Evolutionary conservation across 2,329 filamentous ascomycete species (phyloP), one percentile per base, ranked within the genome.

Genomic region (Calonectria montana): DNA sequence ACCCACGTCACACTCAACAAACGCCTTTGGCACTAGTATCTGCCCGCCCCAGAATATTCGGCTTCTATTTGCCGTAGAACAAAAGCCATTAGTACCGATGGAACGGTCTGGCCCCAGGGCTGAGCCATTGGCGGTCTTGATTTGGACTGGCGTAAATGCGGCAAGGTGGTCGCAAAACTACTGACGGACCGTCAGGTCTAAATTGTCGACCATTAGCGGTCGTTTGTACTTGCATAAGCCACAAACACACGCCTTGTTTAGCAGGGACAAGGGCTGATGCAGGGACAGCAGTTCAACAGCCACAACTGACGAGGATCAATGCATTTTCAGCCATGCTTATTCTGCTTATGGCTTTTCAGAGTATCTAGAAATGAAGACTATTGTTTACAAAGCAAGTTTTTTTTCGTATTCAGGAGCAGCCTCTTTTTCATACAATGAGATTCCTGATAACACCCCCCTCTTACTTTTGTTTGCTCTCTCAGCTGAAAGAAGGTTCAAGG

Each of bases 201-300:
- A 57, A 57, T 57, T 37, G 12, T 35, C 21, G 35, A 8, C 31
- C 23, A 23, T 25, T 37, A 23, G 53, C 12, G 21, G 27, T 31
- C n/a, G 35, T 5, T 23, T 39, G 31, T 12, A 35, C 31, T 10
- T 35, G 12, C 37, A 15, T 8, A 39, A 39, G 53, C 53, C 53
- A 59, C 53, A 47, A 45, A 29, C 23, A 47, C 18, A 41, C 4
- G 12, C n/a, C 31, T 27, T 18, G 2, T 6, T 39, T 18, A 25
- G 35, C 53, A 59, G 53, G 53, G 53, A 39, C 53, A 59, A 59
- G 53, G 53, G 21, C 53, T 35, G n/a, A 59, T 59, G 53, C 53
- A 37, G 15, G 53, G 18, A 18, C 53, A 39, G 13, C 53, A 21
- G 31, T 35, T 39, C 53, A 16, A 25, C 53, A 59, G 53, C 53